A percentile compares a stretch with the other conserved stretches of the same genome.
phyloP scores from a whole-genome alignment of 2,329 filamentous ascomycete genomes.

The Exserohilum turcica region DNA sequence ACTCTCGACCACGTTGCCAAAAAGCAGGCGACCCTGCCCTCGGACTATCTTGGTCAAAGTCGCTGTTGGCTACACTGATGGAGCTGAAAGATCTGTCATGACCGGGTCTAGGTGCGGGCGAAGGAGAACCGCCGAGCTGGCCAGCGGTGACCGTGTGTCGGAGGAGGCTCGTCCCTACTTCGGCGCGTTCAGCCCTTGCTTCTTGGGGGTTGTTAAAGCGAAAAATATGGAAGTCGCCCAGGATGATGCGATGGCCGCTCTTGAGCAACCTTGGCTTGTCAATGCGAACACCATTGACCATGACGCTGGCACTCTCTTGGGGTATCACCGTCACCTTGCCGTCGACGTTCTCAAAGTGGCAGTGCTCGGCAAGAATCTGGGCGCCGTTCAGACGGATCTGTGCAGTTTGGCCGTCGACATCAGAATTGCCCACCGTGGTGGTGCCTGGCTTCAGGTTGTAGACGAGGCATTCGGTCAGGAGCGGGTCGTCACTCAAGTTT shows the following conservation, averaged over 20 bases:
- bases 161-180: conserved; percentile 75
- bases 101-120: conserved; percentile 64
- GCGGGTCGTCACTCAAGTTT: conserved; percentile 80
- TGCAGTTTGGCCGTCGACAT: conserved; percentile 73
- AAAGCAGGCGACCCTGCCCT: conserved; percentile 80
- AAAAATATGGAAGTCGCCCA: conserved; percentile 98
- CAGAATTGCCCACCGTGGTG: conserved; percentile 92
- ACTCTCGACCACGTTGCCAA: conserved; percentile 71
- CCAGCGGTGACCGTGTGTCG: conserved; percentile 76
- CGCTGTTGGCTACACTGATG: conserved; percentile 78
- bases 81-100: conserved; percentile 71
- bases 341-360: conserved; percentile 90
- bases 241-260: conserved; percentile 91
- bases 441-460: conserved; percentile 97
- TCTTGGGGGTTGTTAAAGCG: conserved; percentile 98
- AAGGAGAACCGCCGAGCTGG: conserved; percentile 68
- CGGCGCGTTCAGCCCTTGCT: conserved; percentile 86
- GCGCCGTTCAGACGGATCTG: conserved; percentile 95
- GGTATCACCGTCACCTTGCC: conserved; percentile 92
- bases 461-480: conserved; percentile 92
- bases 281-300: conserved; percentile 94
- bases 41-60: conserved; percentile 72
- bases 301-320: conserved; percentile 89
- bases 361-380: conserved; percentile 90
- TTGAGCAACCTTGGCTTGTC: conserved; percentile 83